These are phyloP conservation scores for Coemansia sp. DNA, from an alignment of 192 early-diverging fungal species.

Conservation along the genomic window DNA sequence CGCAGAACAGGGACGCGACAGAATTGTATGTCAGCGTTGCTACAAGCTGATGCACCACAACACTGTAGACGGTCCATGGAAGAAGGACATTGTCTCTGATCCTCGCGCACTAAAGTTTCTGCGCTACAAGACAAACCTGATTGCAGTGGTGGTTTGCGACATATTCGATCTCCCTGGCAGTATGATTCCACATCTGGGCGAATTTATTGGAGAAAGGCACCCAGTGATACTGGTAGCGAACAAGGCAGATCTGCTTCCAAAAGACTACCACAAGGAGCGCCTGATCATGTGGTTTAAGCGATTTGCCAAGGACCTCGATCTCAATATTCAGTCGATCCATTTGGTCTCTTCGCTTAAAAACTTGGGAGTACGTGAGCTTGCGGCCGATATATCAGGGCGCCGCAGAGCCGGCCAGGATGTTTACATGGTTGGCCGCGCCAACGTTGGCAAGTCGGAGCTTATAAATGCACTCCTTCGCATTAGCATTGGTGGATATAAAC, in stretches of 20 bases:
- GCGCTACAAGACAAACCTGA: constrained; percentile 49
- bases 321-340: constrained; percentile 49
- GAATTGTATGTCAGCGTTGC: constrained; percentile 66
- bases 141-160: constrained; percentile 64
- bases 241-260: constrained; percentile 69
- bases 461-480: constrained; percentile 64
- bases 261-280: constrained; percentile 53
- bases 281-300: constrained; percentile 56
- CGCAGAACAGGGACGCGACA: constrained; percentile 42
- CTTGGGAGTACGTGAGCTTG: constrained; percentile 53
- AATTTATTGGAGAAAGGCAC: constrained; percentile 55
- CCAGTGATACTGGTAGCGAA: constrained; percentile 66
- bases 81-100: constrained; percentile 52
- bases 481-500: constrained; percentile 42
- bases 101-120: constrained; percentile 57
- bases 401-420: constrained; percentile 55
- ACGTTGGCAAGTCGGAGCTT: constrained; percentile 76
- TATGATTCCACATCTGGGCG: constrained; percentile 49
- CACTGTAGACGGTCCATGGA: constrained; percentile 43
- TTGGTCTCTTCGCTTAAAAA: constrained; percentile 64
- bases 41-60: constrained; percentile 61
- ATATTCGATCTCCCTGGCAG: constrained; percentile 68
- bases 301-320: constrained; percentile 37
- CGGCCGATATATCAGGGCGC: constrained; percentile 39
- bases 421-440: constrained; percentile 70